Evolutionary conservation across 768 basidiomycete species (phyloP).

Genomic region (Clitopilus passeckerianus): DNA sequence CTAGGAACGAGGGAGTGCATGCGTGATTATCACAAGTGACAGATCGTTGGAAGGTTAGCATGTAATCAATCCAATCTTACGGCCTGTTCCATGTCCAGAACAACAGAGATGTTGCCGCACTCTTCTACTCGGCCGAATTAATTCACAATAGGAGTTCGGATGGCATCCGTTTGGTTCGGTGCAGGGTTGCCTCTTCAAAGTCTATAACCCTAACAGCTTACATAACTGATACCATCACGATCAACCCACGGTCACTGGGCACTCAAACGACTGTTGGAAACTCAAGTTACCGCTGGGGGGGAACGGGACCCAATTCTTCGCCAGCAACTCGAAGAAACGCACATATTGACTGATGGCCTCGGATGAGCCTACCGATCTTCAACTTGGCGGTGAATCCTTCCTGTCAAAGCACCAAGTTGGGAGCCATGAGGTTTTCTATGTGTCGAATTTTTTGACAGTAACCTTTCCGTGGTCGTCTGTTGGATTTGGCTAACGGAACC

Average conservation of each 20-base stretch:
- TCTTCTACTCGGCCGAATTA: too few species aligned
- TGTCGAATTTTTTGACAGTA: constrained; percentile 71
- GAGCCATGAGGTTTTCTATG: constrained; percentile 52
- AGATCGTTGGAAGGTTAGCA: background rate
- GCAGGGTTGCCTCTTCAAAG: background rate
- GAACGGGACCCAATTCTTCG: too few species aligned
- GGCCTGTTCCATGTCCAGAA: background rate
- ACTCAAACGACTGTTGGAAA: background rate
- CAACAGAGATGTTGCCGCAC: too few species aligned
- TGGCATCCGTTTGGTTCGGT: background rate
- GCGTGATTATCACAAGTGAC: background rate
- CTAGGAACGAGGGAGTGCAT: background rate
- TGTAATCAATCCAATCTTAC: background rate
- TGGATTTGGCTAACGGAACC: constrained; percentile 1
- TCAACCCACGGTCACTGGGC: background rate
- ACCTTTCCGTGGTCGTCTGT: constrained; percentile 5
- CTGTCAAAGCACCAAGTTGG: constrained; percentile 25
- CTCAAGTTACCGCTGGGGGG: too few species aligned
- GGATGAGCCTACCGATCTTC: too few species aligned
- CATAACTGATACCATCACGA: background rate
- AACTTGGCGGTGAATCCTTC: background rate
- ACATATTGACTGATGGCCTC: too few species aligned
- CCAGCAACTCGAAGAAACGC: too few species aligned
- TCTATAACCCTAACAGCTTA: background rate
- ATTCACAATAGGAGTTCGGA: background rate